Base-by-base conservation (phyloP, 257 asterid genomes). In the Solanum clarkiae region DNA sequence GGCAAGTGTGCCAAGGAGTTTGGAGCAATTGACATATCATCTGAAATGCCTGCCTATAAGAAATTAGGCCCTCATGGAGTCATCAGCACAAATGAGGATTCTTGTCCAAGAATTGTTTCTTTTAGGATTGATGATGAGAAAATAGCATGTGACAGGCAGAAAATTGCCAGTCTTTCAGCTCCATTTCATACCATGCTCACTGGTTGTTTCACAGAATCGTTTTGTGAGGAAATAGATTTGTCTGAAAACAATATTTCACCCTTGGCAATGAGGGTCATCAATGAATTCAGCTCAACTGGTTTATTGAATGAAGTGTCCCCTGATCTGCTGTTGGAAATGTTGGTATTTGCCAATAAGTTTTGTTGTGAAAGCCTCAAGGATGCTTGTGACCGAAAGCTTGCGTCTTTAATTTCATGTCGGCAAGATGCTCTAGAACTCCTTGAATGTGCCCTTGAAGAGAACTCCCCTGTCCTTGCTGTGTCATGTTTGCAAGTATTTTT, bases 121-220 rank as follows among this genome's bases (percentile, higher is more conserved):
- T 94, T 97, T 84, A 84, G 44, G 85, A 92, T 97, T 36, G 97
- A 97, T 49, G 91, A 90, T 20, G 98, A 97, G 92, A 92, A 90
- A 88, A 88, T 97, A 81, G 86, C 85, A 8, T 95, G 99, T 63
- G 92, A 94, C 82, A 89, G 99, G 93, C 90, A 84, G 87, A 91
- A 90, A 86, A 94, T 94, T 63, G 97, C 99, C 53, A 57, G 88
- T 36, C 95, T 97, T 77, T 97, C 99, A 1, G 91, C 97, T 84
- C 99, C 99, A 18, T 97, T 97, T 85, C 90, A 88, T 85, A 93
- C 99, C 84, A 97, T 97, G 99, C 98, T 97, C 65, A 92, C 91
- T 77, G 99, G 99, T 13, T 92, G 96, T 86, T 97, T 95, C 88
- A 90, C 94, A 7, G 99, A 97, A 86, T 93, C 99, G 5, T 84